A percentile compares a stretch with the other conserved stretches of the same genome.
Conservation (phyloP, 768 basidiomycete genomes). For the Rhizopogon vulgaris region DNA sequence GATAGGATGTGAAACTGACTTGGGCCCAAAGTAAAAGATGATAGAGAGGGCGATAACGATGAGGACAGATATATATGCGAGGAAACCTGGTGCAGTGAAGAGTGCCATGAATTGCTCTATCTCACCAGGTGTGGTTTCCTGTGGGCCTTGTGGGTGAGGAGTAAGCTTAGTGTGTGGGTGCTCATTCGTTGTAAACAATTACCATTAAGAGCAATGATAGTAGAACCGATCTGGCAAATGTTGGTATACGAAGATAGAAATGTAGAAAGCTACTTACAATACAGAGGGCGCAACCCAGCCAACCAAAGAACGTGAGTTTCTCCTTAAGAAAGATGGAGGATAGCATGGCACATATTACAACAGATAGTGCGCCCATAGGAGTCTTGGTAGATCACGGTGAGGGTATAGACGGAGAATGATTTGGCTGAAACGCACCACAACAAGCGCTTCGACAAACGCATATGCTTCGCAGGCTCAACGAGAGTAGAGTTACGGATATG, state of each 20-base stretch:
- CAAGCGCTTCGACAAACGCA: conserved; percentile 86
- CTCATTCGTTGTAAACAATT: conserved; percentile 7
- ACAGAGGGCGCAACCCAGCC: conserved; percentile 90
- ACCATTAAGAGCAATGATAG: conserved; percentile 89
- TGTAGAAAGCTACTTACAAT: conserved; percentile 50
- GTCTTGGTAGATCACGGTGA: conserved; percentile 41
- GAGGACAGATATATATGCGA: conserved; percentile 60
- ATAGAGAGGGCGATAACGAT: conserved; percentile 63
- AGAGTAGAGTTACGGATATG: background rate
- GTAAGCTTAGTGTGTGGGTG: background rate
- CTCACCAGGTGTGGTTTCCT: conserved; percentile 62
- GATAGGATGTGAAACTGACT: conserved; percentile 32
- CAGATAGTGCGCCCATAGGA: conserved; percentile 92
- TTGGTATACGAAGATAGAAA: background rate
- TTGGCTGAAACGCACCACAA: conserved; percentile 58
- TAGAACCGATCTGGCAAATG: conserved; percentile 60
- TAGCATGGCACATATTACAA: conserved; percentile 90
- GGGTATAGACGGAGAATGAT: background rate
- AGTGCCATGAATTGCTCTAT: conserved; percentile 70
- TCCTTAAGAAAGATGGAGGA: conserved; percentile 94
- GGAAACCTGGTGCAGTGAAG: conserved; percentile 80
- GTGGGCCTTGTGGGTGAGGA: conserved; percentile 42
- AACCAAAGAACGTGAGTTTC: conserved; percentile 91
- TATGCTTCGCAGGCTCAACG: conserved; percentile 46
- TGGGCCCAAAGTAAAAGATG: conserved; percentile 78